Conservation (phyloP, 768 basidiomycete species). For the Daedalea quercina region DNA sequence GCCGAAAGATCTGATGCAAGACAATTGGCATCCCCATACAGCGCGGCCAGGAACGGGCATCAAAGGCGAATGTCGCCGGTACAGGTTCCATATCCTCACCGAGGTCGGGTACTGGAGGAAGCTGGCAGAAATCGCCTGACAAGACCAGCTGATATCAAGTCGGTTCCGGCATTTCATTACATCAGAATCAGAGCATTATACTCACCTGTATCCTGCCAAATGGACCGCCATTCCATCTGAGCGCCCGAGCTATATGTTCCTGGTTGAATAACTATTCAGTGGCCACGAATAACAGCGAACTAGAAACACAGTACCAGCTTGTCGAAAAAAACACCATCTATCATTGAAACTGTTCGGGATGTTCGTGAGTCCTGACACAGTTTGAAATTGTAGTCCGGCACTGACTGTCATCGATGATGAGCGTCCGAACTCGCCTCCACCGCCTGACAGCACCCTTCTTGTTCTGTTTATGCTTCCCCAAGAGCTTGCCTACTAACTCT, state of each 20-base stretch:
- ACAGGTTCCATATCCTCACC: slow-evolving; percentile 33
- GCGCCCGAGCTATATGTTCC: slow-evolving; percentile 55
- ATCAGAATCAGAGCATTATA: not conserved
- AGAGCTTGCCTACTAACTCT: slow-evolving; percentile 47
- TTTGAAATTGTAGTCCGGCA: not conserved
- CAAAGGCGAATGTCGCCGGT: slow-evolving; percentile 68
- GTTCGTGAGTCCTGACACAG: not conserved
- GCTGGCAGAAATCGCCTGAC: slow-evolving; percentile 81
- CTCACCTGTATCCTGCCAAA: slow-evolving; percentile 92
- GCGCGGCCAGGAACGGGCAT: slow-evolving; percentile 65
- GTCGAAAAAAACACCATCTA: slow-evolving; percentile 75
- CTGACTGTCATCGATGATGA: slow-evolving; percentile 83
- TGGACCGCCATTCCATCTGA: slow-evolving; percentile 47
- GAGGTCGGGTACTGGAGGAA: slow-evolving; percentile 69
- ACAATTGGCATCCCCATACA: slow-evolving; percentile 52
- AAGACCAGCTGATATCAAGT: not conserved
- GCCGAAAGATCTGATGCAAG: slow-evolving; percentile 77
- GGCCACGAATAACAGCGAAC: slow-evolving; percentile 8
- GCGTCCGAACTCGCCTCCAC: slow-evolving; percentile 55
- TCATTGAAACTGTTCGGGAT: slow-evolving; percentile 71
- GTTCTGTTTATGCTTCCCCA: slow-evolving; percentile 24
- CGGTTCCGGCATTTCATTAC: not conserved
- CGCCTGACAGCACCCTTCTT: slow-evolving; percentile 34
- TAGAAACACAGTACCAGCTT: slow-evolving; percentile 54
- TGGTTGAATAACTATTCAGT: slow-evolving; percentile 18